Base-by-base conservation (phyloP, 148 eudicot genomes). In the Rhododendron ferrugineum region DNA sequence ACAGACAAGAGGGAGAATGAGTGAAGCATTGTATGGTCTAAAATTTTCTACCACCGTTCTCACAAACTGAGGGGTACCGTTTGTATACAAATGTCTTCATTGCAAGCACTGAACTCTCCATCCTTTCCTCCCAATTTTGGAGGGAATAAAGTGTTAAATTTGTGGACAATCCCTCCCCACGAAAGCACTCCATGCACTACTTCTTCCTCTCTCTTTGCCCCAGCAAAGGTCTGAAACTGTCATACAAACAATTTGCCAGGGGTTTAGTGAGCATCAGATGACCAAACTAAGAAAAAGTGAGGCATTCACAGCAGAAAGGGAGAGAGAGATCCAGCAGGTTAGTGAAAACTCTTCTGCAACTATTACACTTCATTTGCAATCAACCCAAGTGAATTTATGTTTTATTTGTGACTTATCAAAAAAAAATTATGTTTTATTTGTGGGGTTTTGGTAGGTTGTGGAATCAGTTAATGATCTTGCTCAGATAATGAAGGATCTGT, bases 401-500 rank as follows among this genome's bases (percentile, higher is more conserved):
- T 11, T 0, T 11, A 9, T 34, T 28, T 46, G 52, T 56, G 52
- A 40, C 44, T 40, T 40, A 40, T 40, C 7, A 40, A 40, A 6
- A 40, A 36, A 6, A 40, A 40, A 5, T 34, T 34, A 14, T 26
- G 2, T 84, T 15, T 0, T 11, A 9, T 34, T 28, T 46, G 52
- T 47, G 52, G 6, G 84, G 81, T 78, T 87, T 82, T 62, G 46
- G 64, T 87, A 96, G 99, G 98, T 96, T 68, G 97, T 86, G 60
- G 92, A 91, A 91, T 96, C 99, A 47, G 98, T 95, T 62, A 92
- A 92, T 82, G 99, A 96, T 84, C 92, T 96, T 73, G 98, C 98
- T 75, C 99, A 96, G 88, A 94, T 96, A 80, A 96, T 96, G 99
- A 96, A 96, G 89, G 99, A 96, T 89, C 89, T 96, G 66, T 96